Base-by-base conservation (phyloP, 2,329 filamentous ascomycete species). In the Leptographium flavum region DNA sequence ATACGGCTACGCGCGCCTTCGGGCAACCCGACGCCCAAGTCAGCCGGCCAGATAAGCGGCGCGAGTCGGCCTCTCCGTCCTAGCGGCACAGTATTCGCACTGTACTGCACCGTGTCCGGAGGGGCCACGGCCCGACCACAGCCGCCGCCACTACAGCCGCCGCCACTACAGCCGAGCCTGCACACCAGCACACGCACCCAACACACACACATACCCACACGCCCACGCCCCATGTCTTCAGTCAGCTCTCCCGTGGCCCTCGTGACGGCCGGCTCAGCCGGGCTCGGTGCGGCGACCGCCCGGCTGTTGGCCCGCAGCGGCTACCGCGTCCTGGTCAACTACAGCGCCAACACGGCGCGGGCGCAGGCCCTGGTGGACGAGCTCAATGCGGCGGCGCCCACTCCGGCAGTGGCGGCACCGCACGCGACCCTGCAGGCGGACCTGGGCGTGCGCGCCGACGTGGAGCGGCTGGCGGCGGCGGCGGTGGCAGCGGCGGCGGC, bases 271-370 rank as follows among this genome's bases (percentile, higher is more conserved):
- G 66, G 67, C 25, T 69, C 63, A 37, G 68, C 83, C 52, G 85
- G 84, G 3, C 71, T 90, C 28, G 85, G 85, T 31, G 83, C 81
- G 37, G 67, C 79, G 4, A 70, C 84, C 3, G 73, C 71, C 33
- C 71, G 73, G 45, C 74, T 78, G 28, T 85, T 88, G 54, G 83
- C 83, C 9, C 63, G 69, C 21, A 69, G 80, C 54, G 81, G 82
- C 39, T 75, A 74, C 57, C 79, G 83, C 47, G 66, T 90, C 10
- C 75, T 77, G 9, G 73, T 92, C 57, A 90, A 88, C 63, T 90
- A 87, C 61, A 68, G 71, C 60, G 74, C 70, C 50, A 78, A 74
- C 58, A 60, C 66, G 31, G 68, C 71, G 17, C 69, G 76, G 2
- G 85, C 83, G 6, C 63, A 74, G 37, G 62, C 67, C 8, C 64